phyloP scores from a whole-genome alignment of 139 green algal species.

The Deuterostichococcus epilithicus region DNA sequence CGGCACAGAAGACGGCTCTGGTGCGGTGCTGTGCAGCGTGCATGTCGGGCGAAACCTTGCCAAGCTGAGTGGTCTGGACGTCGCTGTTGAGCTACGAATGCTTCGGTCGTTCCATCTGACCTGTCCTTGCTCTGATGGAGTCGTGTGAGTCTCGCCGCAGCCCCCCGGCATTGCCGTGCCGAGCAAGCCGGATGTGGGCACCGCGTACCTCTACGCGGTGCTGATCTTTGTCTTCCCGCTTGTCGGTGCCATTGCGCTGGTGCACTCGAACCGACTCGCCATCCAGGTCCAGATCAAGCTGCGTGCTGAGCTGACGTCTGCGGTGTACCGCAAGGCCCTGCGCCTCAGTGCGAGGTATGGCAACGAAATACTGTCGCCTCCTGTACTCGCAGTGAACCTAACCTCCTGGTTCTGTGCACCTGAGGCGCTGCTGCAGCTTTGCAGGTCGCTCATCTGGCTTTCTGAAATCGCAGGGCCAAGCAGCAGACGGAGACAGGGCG shows the following conservation, averaged over 20 bases:
- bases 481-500: conserved; percentile 43
- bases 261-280: conserved; percentile 31
- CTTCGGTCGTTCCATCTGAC: too few relatives aligned
- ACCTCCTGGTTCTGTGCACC: not conserved
- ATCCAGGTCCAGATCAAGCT: conserved; percentile 45
- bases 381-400: not conserved
- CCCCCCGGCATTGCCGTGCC: not conserved
- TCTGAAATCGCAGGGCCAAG: conserved; percentile 14
- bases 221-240: conserved; percentile 47
- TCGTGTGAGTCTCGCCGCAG: conserved; percentile 14
- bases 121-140: too few relatives aligned
- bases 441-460: not conserved
- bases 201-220: conserved; percentile 33
- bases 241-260: conserved; percentile 28
- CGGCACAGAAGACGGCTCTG: not conserved
- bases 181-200: not conserved
- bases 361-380: not conserved
- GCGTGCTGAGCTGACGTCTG: conserved; percentile 64
- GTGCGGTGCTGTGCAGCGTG: too few relatives aligned
- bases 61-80: too few relatives aligned
- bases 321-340: conserved; percentile 88
- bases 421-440: not conserved
- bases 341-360: conserved; percentile 41
- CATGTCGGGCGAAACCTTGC: too few relatives aligned
- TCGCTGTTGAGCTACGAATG: too few relatives aligned